Evolutionary conservation across 2,329 filamentous ascomycete species (phyloP), one percentile per base, ranked within the genome.

Genomic region (Hymenoscyphus repandus): DNA sequence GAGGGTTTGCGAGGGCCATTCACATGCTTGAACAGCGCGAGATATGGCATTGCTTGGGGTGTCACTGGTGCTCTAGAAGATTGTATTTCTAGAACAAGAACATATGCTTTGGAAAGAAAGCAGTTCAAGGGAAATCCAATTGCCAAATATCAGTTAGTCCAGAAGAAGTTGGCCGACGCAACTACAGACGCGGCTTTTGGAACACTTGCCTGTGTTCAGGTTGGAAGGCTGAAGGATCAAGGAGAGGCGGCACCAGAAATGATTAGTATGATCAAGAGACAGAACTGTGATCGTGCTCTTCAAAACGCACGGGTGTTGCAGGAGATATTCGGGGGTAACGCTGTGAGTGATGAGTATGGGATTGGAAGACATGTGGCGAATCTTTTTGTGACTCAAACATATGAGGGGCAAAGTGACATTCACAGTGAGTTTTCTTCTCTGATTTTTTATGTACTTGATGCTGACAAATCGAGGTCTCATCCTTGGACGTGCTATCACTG

Each of bases 331-430:
- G 93, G 93, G 51, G 93, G 93, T 30, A 99, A 99, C 66, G 93
- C 93, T n/a, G 90, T 93, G 45, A 96, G 90, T 65, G 93, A 99
- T 63, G 93, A 99, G 72, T 99, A 97, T 66, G 83, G 84, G 55
- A 96, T 99, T 64, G 93, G 90, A 13, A 82, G 93, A 57, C 93
- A 97, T 73, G 93, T 96, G 52, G 86, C 92, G 50, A 99, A 99
- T 69, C 22, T 27, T 27, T 99, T 95, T 69, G 93, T 99, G 47
- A 95, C 92, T 49, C 92, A 97, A 73, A 97, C 92, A 1, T 99
- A 99, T 62, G 93, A 99, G 72, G 93, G 93, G 18, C 93, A 97
- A 72, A 96, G 91, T 66, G 93, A 97, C 71, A 97, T 97, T 67
- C 93, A 97, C 70, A 60, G 60, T 61, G 53, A 59, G 59, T 58